Conservation (phyloP, 306 rosid genomes). For the Heteromeles arbutifolia region DNA sequence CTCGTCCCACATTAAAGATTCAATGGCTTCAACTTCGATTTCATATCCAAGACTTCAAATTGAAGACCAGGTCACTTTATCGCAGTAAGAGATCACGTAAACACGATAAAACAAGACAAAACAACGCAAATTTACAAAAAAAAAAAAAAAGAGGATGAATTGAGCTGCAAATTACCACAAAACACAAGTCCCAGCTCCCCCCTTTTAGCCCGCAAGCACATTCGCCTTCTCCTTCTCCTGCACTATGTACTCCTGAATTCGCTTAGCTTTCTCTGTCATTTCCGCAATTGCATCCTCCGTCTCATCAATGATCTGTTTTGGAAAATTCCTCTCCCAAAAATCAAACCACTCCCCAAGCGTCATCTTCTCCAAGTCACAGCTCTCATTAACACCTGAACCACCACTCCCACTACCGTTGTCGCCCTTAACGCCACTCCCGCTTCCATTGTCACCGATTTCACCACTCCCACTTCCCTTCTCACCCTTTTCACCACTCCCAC, state of each 20-base stretch:
- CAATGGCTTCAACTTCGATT: background rate
- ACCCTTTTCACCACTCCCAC: slow-evolving; percentile 7
- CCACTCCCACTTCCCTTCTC: slow-evolving; percentile 6
- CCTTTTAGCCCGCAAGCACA: slow-evolving; percentile 1
- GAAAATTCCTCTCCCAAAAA: slow-evolving; percentile 55
- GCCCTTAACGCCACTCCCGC: slow-evolving; percentile 2
- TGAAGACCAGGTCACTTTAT: background rate
- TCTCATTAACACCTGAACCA: slow-evolving; percentile 6
- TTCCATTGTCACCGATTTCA: background rate
- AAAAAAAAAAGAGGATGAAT: background rate
- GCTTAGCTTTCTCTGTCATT: slow-evolving; percentile 46
- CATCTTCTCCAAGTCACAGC: slow-evolving; percentile 45
- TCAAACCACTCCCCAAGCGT: slow-evolving; percentile 73
- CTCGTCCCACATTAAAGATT: background rate
- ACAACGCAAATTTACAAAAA: background rate
- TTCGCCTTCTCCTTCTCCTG: slow-evolving; percentile 34
- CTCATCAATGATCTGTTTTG: slow-evolving; percentile 47
- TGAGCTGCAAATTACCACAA: slow-evolving; percentile 1
- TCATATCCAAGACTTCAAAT: background rate
- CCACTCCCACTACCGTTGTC: slow-evolving; percentile 2
- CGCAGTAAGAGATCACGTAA: background rate
- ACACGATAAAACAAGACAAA: background rate
- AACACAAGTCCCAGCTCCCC: background rate
- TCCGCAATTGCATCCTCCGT: slow-evolving; percentile 56
- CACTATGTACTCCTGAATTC: slow-evolving; percentile 39